These are phyloP conservation scores for Setomelanomma holmii DNA, from an alignment of 2,329 filamentous ascomycete species.

Conservation along the genomic window DNA sequence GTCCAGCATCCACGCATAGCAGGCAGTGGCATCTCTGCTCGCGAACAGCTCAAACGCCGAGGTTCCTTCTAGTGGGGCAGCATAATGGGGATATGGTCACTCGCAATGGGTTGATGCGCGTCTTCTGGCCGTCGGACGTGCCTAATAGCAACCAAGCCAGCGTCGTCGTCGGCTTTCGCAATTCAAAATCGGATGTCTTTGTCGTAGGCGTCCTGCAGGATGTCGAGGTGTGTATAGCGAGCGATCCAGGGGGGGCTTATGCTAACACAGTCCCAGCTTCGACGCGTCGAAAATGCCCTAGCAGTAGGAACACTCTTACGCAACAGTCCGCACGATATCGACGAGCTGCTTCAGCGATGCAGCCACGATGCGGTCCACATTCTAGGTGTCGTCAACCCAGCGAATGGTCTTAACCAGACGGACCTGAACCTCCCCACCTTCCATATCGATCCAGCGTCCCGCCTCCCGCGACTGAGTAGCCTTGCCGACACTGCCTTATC, in stretches of 20 bases:
- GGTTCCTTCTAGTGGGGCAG: constrained; percentile 80
- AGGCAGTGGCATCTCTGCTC: constrained; percentile 84
- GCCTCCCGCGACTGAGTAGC: constrained; percentile 76
- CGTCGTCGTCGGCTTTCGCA: constrained; percentile 93
- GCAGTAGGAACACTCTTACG: constrained; percentile 83
- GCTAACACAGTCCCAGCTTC: constrained; percentile 19
- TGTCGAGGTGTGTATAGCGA: constrained; percentile 71
- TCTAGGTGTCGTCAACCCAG: constrained; percentile 79
- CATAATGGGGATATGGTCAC: constrained; percentile 69
- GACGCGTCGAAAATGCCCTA: constrained; percentile 82
- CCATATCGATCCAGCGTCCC: constrained; percentile 58
- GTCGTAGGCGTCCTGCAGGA: constrained; percentile 89
- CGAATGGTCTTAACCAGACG: constrained; percentile 56
- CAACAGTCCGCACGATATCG: constrained; percentile 79
- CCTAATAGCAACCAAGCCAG: constrained; percentile 74
- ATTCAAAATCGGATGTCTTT: constrained; percentile 88
- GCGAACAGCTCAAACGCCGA: constrained; percentile 91
- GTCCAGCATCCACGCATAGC: constrained; percentile 80
- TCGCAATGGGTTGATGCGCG: constrained; percentile 87
- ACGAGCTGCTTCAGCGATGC: constrained; percentile 83
- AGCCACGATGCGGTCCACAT: constrained; percentile 84
- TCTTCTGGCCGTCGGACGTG: constrained; percentile 97
- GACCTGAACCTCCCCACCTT: constrained; percentile 74
- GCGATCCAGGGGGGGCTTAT: neutral
- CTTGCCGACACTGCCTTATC: constrained; percentile 69